Base-by-base conservation (phyloP, 2,329 filamentous ascomycete species). In the Penicillium decumbens region DNA sequence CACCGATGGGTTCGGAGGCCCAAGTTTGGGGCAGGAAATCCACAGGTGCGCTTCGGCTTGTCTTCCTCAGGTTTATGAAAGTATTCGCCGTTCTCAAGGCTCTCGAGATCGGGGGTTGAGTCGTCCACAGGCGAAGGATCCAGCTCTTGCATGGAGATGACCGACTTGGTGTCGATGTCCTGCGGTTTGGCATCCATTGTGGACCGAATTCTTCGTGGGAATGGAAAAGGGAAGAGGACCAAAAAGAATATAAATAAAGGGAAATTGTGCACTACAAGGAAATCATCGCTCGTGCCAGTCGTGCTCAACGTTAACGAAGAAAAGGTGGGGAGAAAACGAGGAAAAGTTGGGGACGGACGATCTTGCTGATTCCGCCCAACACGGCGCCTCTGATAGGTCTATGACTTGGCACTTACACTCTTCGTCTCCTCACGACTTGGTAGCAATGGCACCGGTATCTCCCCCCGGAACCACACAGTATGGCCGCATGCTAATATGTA, bases 121-220 rank as follows among this genome's bases (percentile, higher is more conserved):
- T 83, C 77, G 46, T 84, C 86, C 38, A 95, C 88, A 0, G 90
- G 91, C 20, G 84, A 83, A 3, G 91, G 91, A 45, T 95, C 90
- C 54, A 96, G 76, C 65, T 92, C 83, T 44, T 85, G 79, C 50
- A 95, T 79, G 37, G 85, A 85, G 50, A 82, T 72, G 45, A 84
- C 71, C 32, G 82, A 82, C 61, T 59, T 67, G 30, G 66, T 62
- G 35, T 71, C 67, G 39, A 61, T 57, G 15, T 67, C 62, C 29
- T 65, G 59, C 30, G 55, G 55, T 57, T 64, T 51, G 49, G 58
- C 18, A 54, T 44, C 39, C 29, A 46, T 43, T 15, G 41, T 35
- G 9, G 54, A 47, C 6, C 55, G 47, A 57, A 60, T 65, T 45
- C 28, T 58, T 30, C 12, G 38, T 25, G 23, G 6, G 13, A 20